phyloP scores from a whole-genome alignment of 2,329 filamentous ascomycete species.

The Aspergillus sp. region DNA sequence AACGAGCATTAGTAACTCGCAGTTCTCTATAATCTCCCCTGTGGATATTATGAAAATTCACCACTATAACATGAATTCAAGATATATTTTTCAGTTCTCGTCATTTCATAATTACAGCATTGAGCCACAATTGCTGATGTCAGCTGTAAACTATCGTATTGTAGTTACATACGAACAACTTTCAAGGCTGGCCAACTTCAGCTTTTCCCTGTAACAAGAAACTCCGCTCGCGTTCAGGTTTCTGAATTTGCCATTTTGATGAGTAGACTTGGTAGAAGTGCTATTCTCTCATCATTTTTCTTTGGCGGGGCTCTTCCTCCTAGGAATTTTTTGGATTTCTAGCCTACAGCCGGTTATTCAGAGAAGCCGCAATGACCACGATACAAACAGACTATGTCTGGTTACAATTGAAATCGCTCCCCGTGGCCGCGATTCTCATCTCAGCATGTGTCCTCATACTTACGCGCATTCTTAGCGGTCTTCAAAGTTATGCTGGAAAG shows the following conservation, averaged over 20 bases:
- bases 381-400: conserved; percentile 23
- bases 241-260: not conserved
- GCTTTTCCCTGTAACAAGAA: not conserved
- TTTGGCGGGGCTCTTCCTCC: not conserved
- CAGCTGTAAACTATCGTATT: conserved; percentile 1
- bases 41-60: not conserved
- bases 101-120: not conserved
- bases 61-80: not conserved
- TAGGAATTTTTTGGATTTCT: not conserved
- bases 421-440: conserved; percentile 26
- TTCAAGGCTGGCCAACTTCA: not conserved
- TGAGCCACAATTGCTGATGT: not conserved
- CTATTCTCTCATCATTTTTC: not conserved
- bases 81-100: not conserved
- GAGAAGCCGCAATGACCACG: not conserved
- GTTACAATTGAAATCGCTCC: conserved; percentile 25
- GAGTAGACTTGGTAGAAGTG: not conserved
- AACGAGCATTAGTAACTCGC: conserved; percentile 46
- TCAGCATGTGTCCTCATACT: conserved; percentile 18
- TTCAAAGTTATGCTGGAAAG: conserved; percentile 30
- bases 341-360: not conserved
- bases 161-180: not conserved
- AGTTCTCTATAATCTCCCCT: not conserved
- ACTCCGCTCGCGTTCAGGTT: not conserved
- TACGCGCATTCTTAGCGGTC: conserved; percentile 40